Percentiles rank a stretch among this genome's conserved stretches.
These are phyloP conservation scores for Diospyros kaki DNA, from an alignment of 148 eudicot genomes.

Conservation along the genomic window DNA sequence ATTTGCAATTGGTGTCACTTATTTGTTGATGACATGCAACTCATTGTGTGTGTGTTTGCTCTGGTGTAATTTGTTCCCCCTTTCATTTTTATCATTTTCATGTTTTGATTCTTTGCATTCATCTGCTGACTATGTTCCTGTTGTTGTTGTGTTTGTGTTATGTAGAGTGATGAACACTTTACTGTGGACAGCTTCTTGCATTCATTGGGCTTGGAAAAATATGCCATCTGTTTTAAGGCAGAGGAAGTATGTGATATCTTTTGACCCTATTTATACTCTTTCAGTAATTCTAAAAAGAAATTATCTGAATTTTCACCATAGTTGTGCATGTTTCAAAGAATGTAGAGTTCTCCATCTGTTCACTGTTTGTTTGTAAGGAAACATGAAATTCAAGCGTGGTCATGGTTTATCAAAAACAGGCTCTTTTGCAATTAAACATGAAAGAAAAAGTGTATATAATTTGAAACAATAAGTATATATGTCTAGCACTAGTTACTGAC, in stretches of 20 bases:
- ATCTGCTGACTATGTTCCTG: not conserved
- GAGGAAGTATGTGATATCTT: constrained; percentile 60
- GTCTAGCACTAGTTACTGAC: not conserved
- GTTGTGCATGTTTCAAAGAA: too few species aligned
- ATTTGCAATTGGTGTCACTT: not conserved
- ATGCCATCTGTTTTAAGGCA: constrained; percentile 61
- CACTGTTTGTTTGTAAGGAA: not conserved
- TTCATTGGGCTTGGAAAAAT: constrained; percentile 71
- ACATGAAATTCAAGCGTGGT: not conserved
- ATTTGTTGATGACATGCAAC: not conserved
- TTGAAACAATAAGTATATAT: not conserved
- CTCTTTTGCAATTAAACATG: not conserved
- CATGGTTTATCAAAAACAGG: not conserved
- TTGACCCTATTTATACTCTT: constrained; percentile 2
- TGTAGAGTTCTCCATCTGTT: not conserved
- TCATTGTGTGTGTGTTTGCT: not conserved
- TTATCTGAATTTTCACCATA: not conserved
- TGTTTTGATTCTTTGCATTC: not conserved
- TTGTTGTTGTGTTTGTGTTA: constrained; percentile 11
- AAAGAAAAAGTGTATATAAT: not conserved
- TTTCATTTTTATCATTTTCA: not conserved
- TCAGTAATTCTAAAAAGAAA: not conserved
- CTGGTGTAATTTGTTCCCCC: not conserved
- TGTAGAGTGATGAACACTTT: constrained; percentile 54
- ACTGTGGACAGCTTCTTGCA: constrained; percentile 72